Base-by-base conservation (phyloP, 805 yeast species). In the Jamesozyma rosinii region DNA sequence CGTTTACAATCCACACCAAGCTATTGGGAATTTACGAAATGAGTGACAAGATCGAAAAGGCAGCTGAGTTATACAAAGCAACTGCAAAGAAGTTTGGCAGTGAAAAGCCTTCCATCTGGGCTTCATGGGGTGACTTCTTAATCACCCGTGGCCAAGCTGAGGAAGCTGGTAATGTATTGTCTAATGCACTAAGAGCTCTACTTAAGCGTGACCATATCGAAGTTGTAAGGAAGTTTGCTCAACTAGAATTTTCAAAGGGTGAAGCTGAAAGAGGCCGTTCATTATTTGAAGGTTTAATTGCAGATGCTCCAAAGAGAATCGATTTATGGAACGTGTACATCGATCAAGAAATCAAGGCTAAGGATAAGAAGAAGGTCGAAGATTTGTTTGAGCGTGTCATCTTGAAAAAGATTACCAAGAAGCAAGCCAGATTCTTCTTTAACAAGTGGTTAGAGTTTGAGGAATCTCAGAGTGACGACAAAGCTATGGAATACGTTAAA, bases 251-350 rank as follows among this genome's bases (percentile, higher is more conserved):
- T 63, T 53, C 71, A 43, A 81, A 81, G 64, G 97, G 97, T 52
- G 95, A 88, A 50, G 69, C 87, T 8, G 98, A 90, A 65, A 90
- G 89, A 63, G 98, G 95, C 43, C 81, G 97, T 61, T 85, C 97
- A 1, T 72, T 90, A 52, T 86, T 90, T 57, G 97, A 90, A 68
- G 97, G 97, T 46, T 74, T 90, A 50, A 64, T 90, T 42, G 76
- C 90, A 20, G 92, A 89, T 59, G 90, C 84, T 38, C 92, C 96
- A 42, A 87, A 87, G 72, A 78, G 95, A 67, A 76, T 86, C 48
- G 98, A 90, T 64, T 65, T 90, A 48, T 90, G 97, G 97, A 89
- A 84, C 57, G 95, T 90, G 34, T 90, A 88, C 65, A 75, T 90
- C 50, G 98, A 90, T 63, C 95, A 86, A 63, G 97, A 90, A 64